Percentiles rank a stretch among this genome's conserved stretches.
These are phyloP conservation scores for Tolypocladium amazonense DNA, from an alignment of 2,329 filamentous ascomycete species.

Conservation along the genomic window DNA sequence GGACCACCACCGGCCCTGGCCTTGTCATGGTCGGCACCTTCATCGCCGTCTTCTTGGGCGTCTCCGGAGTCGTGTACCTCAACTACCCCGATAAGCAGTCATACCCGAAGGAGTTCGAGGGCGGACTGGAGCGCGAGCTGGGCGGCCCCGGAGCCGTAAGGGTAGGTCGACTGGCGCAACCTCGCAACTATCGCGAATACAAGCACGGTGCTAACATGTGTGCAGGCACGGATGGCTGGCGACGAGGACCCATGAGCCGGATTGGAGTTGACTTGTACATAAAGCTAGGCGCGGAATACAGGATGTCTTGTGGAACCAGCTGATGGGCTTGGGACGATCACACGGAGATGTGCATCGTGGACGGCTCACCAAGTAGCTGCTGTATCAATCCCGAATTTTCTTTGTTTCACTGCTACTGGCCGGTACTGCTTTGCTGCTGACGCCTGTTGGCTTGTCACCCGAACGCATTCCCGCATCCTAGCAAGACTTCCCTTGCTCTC, in stretches of 20 bases:
- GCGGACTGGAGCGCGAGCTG: conserved; percentile 63
- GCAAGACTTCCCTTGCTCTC: not conserved
- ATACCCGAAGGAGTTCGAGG: conserved; percentile 60
- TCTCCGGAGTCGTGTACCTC: conserved; percentile 57
- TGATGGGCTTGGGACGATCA: not conserved
- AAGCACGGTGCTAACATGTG: conserved; percentile 7
- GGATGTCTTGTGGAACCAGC: not conserved
- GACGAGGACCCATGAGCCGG: conserved; percentile 39
- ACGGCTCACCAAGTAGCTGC: not conserved
- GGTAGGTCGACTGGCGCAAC: conserved; percentile 38
- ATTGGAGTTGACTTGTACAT: conserved; percentile 21
- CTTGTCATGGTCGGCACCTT: conserved; percentile 59
- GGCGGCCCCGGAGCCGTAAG: conserved; percentile 57
- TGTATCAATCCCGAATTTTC: not conserved
- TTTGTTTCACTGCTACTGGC: not conserved
- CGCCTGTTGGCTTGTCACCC: not conserved
- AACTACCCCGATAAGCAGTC: conserved; percentile 64
- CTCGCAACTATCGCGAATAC: not conserved
- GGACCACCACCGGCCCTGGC: conserved; percentile 61
- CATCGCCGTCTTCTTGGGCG: conserved; percentile 48
- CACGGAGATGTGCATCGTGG: not conserved
- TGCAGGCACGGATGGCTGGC: conserved; percentile 42
- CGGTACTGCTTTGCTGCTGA: not conserved
- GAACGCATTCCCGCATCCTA: not conserved
- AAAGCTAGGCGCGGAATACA: conserved; percentile 9